Conservation (phyloP, 2,329 filamentous ascomycete genomes). For the Botryotinia narcissicola region DNA sequence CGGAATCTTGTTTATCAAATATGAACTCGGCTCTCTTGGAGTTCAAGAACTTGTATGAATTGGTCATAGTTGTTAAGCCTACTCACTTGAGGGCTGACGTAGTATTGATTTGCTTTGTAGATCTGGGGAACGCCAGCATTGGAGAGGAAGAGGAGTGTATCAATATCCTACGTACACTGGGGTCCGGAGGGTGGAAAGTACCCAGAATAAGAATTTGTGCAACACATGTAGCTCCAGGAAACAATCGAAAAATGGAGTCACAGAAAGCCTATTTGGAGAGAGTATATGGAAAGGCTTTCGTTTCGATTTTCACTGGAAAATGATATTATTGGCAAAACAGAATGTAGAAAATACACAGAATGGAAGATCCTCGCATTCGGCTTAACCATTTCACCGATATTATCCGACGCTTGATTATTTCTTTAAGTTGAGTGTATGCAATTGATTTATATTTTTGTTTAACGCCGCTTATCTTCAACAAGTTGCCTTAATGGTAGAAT, state of each 20-base stretch:
- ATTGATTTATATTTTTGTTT: neutral
- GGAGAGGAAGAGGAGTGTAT: neutral
- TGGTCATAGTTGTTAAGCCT: neutral
- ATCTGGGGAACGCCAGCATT: neutral
- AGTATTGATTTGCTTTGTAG: neutral
- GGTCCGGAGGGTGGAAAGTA: neutral
- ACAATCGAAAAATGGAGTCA: neutral
- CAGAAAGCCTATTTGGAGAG: neutral
- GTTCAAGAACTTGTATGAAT: neutral
- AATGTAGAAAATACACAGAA: neutral
- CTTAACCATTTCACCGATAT: neutral
- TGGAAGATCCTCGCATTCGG: neutral
- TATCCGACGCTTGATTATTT: neutral
- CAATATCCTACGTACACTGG: neutral
- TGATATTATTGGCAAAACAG: neutral
- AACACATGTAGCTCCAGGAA: neutral
- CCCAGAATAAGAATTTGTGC: neutral
- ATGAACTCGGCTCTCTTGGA: neutral
- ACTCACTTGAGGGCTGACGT: neutral
- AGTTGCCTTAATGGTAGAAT: neutral
- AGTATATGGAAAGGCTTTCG: neutral
- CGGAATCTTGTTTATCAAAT: neutral
- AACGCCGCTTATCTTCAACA: accelerated
- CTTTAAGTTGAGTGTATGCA: accelerated
- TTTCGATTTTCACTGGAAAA: neutral